Evolutionary conservation across 2,329 filamentous ascomycete genomes (phyloP).

Genomic region (Aspergillus sp.): DNA sequence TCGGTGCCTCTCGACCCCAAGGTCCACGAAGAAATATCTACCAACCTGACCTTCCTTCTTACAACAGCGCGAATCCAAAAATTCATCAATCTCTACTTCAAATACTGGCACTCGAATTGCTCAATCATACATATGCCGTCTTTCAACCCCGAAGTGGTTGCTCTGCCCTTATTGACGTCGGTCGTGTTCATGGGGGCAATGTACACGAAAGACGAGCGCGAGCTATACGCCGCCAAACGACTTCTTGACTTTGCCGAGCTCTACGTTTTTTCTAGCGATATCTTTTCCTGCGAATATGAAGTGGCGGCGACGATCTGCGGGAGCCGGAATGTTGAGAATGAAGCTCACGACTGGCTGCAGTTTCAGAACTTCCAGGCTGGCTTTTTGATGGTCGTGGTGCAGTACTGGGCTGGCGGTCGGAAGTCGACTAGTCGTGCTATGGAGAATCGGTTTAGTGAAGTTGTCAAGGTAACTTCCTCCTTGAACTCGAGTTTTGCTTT

Average conservation of each 20-base stretch:
- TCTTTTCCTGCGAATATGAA: conserved; percentile 48
- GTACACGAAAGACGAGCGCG: conserved; percentile 47
- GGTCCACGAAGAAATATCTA: conserved; percentile 45
- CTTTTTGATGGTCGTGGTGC: conserved; percentile 46
- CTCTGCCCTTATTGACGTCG: conserved; percentile 45
- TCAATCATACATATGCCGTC: conserved; percentile 49
- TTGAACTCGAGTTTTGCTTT: too few relatives aligned
- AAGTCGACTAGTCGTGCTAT: conserved; percentile 46
- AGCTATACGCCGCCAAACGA: conserved; percentile 43
- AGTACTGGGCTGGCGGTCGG: conserved; percentile 51
- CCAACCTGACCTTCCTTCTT: conserved; percentile 45
- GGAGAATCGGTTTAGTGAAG: conserved; percentile 49
- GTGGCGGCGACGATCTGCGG: conserved; percentile 40
- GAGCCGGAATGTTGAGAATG: conserved; percentile 24
- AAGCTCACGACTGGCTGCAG: conserved; percentile 36
- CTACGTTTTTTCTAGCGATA: conserved; percentile 48
- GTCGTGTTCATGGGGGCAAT: conserved; percentile 52
- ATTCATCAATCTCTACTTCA: conserved; percentile 49
- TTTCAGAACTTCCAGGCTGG: conserved; percentile 51
- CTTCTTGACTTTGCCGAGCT: conserved; percentile 51
- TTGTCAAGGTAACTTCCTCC: conserved; percentile 42
- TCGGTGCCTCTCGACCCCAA: conserved; percentile 43
- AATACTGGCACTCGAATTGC: conserved; percentile 51
- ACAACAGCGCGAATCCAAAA: conserved; percentile 47
- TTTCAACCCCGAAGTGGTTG: conserved; percentile 44